Percentiles rank a stretch among this genome's conserved stretches.
Evolutionary conservation across 2,329 filamentous ascomycete genomes (phyloP).

Genomic region (Aspergillus sp.): DNA sequence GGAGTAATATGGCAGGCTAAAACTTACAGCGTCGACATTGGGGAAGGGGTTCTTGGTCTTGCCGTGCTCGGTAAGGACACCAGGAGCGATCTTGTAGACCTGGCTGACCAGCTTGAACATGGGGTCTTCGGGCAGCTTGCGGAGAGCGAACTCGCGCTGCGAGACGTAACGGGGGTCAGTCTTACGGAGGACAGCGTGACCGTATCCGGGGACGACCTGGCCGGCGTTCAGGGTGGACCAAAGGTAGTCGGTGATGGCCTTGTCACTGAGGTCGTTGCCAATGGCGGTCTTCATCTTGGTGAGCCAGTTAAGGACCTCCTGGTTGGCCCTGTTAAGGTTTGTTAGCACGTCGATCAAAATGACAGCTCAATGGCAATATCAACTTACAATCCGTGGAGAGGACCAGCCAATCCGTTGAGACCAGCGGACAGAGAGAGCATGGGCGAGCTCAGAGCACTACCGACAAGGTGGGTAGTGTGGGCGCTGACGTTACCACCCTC

Average conservation of each 20-base stretch:
- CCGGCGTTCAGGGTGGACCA: constrained; percentile 95
- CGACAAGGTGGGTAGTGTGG: constrained; percentile 97
- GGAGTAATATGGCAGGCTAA: not conserved
- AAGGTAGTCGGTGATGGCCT: constrained; percentile 97
- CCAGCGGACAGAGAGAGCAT: constrained; percentile 95
- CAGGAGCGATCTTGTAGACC: constrained; percentile 99
- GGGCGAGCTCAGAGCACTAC: constrained; percentile 91
- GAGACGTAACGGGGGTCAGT: constrained; percentile 98
- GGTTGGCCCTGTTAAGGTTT: constrained; percentile 64
- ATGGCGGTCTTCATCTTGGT: constrained; percentile 96
- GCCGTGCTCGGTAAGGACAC: constrained; percentile 97
- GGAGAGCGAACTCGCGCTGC: constrained; percentile 92
- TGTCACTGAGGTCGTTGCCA: constrained; percentile 91
- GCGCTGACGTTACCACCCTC: constrained; percentile 98
- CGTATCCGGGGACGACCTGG: constrained; percentile 96
- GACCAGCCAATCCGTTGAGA: constrained; percentile 95
- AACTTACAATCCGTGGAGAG: constrained; percentile 80
- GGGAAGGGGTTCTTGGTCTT: constrained; percentile 99
- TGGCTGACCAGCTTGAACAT: constrained; percentile 99
- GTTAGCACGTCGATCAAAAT: not conserved
- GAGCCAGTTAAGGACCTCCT: constrained; percentile 99
- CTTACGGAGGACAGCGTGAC: constrained; percentile 98
- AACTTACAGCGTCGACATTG: constrained; percentile 79
- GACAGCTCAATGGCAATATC: not conserved
- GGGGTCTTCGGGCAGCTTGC: constrained; percentile 91